These are phyloP conservation scores for Yamadazyma nakazawae DNA, from an alignment of 805 yeast species.

Conservation along the genomic window DNA sequence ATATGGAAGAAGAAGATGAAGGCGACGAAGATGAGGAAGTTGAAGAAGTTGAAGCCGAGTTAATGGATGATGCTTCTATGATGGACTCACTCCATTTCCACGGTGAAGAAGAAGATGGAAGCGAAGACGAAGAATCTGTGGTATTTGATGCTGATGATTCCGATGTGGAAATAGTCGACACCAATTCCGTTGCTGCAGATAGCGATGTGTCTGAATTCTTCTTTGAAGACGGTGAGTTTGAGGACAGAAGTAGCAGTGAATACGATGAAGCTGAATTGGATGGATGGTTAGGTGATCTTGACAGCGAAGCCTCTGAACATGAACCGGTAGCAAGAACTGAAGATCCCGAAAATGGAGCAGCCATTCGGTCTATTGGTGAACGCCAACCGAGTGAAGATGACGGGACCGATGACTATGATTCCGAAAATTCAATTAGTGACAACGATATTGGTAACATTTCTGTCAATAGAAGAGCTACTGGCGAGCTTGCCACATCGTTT, in stretches of 20 bases:
- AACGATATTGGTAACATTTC: slow-evolving; percentile 21
- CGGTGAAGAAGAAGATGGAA: slow-evolving; percentile 39
- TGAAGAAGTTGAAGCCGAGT: slow-evolving; percentile 33
- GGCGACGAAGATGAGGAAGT: slow-evolving; percentile 40
- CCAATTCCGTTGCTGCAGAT: slow-evolving; percentile 12
- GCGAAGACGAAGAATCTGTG: slow-evolving; percentile 24
- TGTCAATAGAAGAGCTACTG: slow-evolving; percentile 15
- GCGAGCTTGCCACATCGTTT: slow-evolving; percentile 24
- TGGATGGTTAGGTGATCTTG: slow-evolving; percentile 40
- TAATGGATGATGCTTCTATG: slow-evolving; percentile 10
- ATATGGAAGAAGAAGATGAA: slow-evolving; percentile 23
- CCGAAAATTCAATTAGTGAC: slow-evolving; percentile 8
- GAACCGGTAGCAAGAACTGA: neutral
- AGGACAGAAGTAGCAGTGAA: slow-evolving; percentile 27
- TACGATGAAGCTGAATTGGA: slow-evolving; percentile 38
- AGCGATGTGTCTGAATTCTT: slow-evolving; percentile 6
- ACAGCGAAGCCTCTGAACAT: slow-evolving; percentile 13
- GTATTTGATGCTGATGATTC: slow-evolving; percentile 9
- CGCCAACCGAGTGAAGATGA: neutral
- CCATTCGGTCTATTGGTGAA: neutral
- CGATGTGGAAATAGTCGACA: slow-evolving; percentile 18
- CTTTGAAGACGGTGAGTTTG: slow-evolving; percentile 23
- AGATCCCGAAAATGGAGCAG: neutral
- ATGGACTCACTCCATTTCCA: slow-evolving; percentile 25
- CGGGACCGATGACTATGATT: neutral